Evolutionary conservation across 176 grass and related monocot genomes (phyloP), one percentile per base, ranked within the genome.

Genomic region (Carex cristatella): DNA sequence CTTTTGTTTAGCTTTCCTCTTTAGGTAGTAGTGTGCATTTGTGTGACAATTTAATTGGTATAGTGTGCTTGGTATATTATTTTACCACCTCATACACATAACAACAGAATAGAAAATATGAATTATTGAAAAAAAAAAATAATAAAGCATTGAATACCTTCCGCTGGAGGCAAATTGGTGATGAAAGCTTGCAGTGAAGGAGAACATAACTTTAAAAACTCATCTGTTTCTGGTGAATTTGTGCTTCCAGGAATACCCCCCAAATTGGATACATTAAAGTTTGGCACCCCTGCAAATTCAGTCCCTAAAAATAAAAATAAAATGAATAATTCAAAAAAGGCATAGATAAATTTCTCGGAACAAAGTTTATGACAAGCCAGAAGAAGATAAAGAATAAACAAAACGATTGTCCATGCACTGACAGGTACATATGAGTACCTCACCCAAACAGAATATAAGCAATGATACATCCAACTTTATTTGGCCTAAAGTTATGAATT

Each of bases 141-240:
- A 23, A 46, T 81, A 38, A 46, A 72, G 58, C 0, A 40, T 15
- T 10, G 64, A 77, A 3, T 89, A 94, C 96, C 93, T 92, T 98
- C 91, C 85, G 94, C 89, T 57, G 88, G 85, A 85, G 96, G 93
- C 89, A 98, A 89, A 82, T 94, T 92, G 58, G 88, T 83, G 37
- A 98, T 87, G 40, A 95, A 98, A 73, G 89, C 85, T 58, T 79
- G 53, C 28, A 92, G 74, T 3, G 72, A 10, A 33, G 91, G 90
- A 55, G 91, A 88, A 61, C 95, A 83, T 74, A 81, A 81, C 89
- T 98, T 98, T 16, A 98, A 87, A 85, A 89, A 89, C 66, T 95
- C 91, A 42, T 94, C 89, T 57, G 88, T 73, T 71, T 87, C 86
- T 74, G 90, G 91, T 57, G 91, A 79, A 77, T 88, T 88, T 72